phyloP scores from a whole-genome alignment of 805 yeast species.

The Tetrapisispora phaffii region DNA sequence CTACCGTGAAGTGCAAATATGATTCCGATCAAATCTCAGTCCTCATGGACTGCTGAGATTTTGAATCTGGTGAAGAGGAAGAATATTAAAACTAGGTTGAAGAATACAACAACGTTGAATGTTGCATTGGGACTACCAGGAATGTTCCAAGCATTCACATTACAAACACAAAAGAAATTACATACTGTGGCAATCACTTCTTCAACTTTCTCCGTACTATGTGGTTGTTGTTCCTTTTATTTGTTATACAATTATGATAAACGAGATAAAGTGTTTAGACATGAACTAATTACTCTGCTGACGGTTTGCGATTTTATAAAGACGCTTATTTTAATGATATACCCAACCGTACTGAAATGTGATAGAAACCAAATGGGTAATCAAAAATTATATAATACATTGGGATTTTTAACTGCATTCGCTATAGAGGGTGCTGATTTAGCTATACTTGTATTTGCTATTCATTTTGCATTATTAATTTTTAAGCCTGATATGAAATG shows the following conservation, averaged over 20 bases:
- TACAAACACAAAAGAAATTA: constrained; percentile 12
- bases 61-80: constrained; percentile 1
- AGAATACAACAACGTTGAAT: constrained; percentile 26
- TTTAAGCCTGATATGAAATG: constrained; percentile 49
- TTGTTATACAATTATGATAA: constrained; percentile 55
- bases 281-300: constrained; percentile 57
- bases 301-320: constrained; percentile 68
- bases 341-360: constrained; percentile 49
- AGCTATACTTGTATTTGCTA: constrained; percentile 71
- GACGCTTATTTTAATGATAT: constrained; percentile 56
- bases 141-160: constrained; percentile 21
- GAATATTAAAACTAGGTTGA: not conserved
- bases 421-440: constrained; percentile 81
- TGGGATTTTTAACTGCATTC: constrained; percentile 75
- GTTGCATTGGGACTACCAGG: constrained; percentile 28
- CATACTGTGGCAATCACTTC: constrained; percentile 40
- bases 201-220: constrained; percentile 38
- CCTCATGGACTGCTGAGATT: not conserved
- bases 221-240: constrained; percentile 55
- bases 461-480: constrained; percentile 69
- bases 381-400: constrained; percentile 45
- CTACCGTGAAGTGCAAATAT: not conserved
- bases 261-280: constrained; percentile 52
- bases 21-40: not conserved
- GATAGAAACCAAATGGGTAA: constrained; percentile 11